Percentiles rank a stretch among this genome's conserved stretches.
These are phyloP conservation scores for Komagataella phaffii DNA, from an alignment of 805 yeast genomes.

Conservation along the genomic window DNA sequence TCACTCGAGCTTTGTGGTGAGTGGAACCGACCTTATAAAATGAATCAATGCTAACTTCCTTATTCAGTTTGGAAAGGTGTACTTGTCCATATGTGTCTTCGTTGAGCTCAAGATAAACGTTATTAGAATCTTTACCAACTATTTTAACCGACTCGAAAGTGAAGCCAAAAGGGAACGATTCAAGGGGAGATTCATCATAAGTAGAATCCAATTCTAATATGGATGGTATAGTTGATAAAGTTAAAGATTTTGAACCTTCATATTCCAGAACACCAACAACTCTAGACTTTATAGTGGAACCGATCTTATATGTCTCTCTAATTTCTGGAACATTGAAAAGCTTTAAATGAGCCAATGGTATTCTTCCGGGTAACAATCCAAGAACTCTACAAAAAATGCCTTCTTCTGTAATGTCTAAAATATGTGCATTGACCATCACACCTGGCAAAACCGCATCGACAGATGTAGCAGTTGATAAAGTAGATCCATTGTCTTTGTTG, in stretches of 20 bases:
- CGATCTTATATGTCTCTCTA: slow-evolving; percentile 53
- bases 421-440: slow-evolving; percentile 57
- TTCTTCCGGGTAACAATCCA: slow-evolving; percentile 63
- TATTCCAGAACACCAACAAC: slow-evolving; percentile 41
- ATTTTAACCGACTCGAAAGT: slow-evolving; percentile 45
- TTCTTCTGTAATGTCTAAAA: slow-evolving; percentile 39
- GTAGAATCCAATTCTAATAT: slow-evolving; percentile 21
- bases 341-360: slow-evolving; percentile 54
- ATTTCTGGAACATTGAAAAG: slow-evolving; percentile 27
- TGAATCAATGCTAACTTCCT: slow-evolving; percentile 26
- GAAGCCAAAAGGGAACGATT: slow-evolving; percentile 74
- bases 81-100: slow-evolving; percentile 51
- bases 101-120: slow-evolving; percentile 44
- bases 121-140: slow-evolving; percentile 43
- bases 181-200: slow-evolving; percentile 23
- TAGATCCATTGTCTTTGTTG: slow-evolving; percentile 30
- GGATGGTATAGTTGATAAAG: slow-evolving; percentile 51
- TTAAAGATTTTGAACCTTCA: slow-evolving; percentile 40
- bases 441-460: slow-evolving; percentile 84
- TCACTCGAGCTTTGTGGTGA: slow-evolving; percentile 60
- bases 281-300: slow-evolving; percentile 57
- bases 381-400: slow-evolving; percentile 67
- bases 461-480: slow-evolving; percentile 47
- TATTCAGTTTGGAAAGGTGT: slow-evolving; percentile 60
- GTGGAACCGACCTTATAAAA: slow-evolving; percentile 49